phyloP scores from a whole-genome alignment of 352 stramenopile species.

The Globisporangium paddicum region DNA sequence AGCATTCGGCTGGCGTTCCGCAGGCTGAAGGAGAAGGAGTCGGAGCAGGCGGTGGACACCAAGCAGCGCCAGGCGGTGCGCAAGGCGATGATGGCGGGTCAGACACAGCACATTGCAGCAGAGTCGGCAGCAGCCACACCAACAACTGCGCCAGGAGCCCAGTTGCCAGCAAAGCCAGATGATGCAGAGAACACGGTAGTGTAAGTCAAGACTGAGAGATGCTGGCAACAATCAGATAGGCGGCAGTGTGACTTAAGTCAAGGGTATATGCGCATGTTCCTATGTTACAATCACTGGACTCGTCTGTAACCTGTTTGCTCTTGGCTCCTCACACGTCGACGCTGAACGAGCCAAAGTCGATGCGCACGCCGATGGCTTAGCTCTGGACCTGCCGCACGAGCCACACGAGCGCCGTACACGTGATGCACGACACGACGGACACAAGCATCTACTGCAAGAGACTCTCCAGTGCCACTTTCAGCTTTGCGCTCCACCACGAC shows the following conservation, averaged over 20 bases:
- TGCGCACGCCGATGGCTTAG: conserved; percentile 1
- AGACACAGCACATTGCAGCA: not conserved
- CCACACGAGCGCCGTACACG: too few relatives aligned
- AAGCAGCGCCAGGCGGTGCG: conserved; percentile 10
- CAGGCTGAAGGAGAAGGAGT: conserved; percentile 31
- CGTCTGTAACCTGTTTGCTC: too few relatives aligned
- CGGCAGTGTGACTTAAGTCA: too few relatives aligned
- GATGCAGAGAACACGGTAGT: not conserved
- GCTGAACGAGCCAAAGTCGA: conserved; percentile 5
- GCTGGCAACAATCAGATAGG: too few relatives aligned
- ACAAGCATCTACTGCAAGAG: not conserved
- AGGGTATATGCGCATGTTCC: too few relatives aligned
- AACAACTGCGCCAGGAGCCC: not conserved
- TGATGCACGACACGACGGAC: conserved; percentile 1
- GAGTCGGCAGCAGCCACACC: not conserved
- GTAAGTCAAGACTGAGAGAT: conserved; percentile 20
- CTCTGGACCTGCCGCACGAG: not conserved
- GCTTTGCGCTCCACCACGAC: not conserved
- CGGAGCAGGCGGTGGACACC: not conserved
- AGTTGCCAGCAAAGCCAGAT: not conserved
- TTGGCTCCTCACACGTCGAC: conserved; percentile 8
- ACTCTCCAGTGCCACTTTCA: not conserved
- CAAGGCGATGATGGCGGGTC: conserved; percentile 2
- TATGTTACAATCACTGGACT: too few relatives aligned
- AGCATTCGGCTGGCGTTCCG: conserved; percentile 50